These are phyloP conservation scores for Talaromyces atroroseus DNA, from an alignment of 2,329 filamentous ascomycete genomes.

Conservation along the genomic window DNA sequence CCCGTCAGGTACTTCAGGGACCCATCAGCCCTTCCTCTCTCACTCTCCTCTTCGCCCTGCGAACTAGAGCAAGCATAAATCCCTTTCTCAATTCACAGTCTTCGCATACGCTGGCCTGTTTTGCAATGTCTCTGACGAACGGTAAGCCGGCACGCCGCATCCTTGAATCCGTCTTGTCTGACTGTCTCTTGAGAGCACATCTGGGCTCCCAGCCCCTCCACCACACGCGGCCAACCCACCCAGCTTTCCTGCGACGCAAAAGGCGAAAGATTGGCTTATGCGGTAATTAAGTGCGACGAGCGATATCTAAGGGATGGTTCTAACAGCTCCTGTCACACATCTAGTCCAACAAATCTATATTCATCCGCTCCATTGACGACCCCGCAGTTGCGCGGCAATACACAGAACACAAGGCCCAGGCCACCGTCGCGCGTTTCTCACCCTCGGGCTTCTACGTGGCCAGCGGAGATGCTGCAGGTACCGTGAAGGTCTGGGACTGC, in stretches of 20 bases:
- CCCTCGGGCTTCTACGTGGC: constrained; percentile 94
- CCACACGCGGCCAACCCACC: constrained; percentile 78
- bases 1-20: neutral
- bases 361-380: constrained; percentile 88
- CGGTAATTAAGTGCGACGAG: constrained; percentile 51
- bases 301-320: neutral
- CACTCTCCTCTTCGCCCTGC: neutral
- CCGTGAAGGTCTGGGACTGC: constrained; percentile 86
- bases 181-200: constrained; percentile 54
- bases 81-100: neutral
- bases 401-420: constrained; percentile 79
- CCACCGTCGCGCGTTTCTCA: constrained; percentile 88
- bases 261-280: constrained; percentile 87
- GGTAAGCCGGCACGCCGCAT: constrained; percentile 25
- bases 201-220: constrained; percentile 78
- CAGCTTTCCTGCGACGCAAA: constrained; percentile 83
- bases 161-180: constrained; percentile 1
- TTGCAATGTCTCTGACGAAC: constrained; percentile 41
- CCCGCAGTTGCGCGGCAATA: constrained; percentile 83
- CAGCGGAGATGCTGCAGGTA: constrained; percentile 78
- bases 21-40: neutral
- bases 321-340: constrained; percentile 12
- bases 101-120: neutral
- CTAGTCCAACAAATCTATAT: constrained; percentile 92
- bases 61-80: no score